Base-by-base conservation (phyloP, 2,329 filamentous ascomycete species). In the Coleophoma crateriformis region DNA sequence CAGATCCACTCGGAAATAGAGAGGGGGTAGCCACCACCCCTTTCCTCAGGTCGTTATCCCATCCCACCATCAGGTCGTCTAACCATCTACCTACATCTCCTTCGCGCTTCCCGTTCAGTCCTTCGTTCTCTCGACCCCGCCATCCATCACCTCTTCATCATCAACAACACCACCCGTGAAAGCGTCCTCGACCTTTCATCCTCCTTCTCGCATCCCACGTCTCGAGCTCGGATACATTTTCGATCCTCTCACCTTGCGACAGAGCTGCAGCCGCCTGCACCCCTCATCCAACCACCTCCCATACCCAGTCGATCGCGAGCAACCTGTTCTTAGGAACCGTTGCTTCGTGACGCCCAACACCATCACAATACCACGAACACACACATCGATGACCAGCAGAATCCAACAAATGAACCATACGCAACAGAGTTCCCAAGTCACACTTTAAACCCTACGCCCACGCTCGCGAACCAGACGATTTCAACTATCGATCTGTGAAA, bases 391-490 rank as follows among this genome's bases (percentile, higher is more conserved):
- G 81, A 82, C 71, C 69, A 76, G 62, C 65, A 68, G 67, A 72
- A 58, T 67, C 64, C 67, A 71, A 72, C 74, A 70, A 77, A 78
- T 77, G 75, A 75, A 68, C 73, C 72, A 65, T 67, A 70, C 66
- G 70, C 68, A 65, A 58, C 64, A 67, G 56, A 66, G 74, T 70
- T 71, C 71, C 74, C 55, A 61, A 56, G 78, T 77, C 79, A 84
- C 81, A 76, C 82, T 85, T 84, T 85, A 81, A 85, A 81, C 71
- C 77, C 75, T 74, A 83, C 81, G 81, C 61, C 63, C 58, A 57
- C 58, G 60, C 63, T 59, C 60, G 63, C 64, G 63, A 57, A 50
- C 54, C 61, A 63, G 62, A 63, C 64, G 63, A 64, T 67, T 62
- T 65, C 60, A 65, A 62, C 63, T 56, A 65, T 66, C 62, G 58